Evolutionary conservation across 441 rosid species (phyloP), one percentile per base, ranked within the genome.

Genomic region (Populus tomentosa): DNA sequence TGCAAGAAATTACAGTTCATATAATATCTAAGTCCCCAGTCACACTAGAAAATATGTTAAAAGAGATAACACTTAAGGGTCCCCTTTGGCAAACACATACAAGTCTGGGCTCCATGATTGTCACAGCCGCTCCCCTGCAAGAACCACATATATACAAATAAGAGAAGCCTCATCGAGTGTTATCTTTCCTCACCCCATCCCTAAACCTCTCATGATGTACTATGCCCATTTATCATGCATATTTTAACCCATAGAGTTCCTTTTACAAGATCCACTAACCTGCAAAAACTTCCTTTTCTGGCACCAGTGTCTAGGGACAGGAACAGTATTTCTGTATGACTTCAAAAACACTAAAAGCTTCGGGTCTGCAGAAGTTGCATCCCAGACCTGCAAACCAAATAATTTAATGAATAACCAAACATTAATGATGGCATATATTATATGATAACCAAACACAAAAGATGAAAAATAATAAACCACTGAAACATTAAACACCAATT

Each of bases 271-370:
- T 73, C 79, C 46, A 88, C 95, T 84, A 86, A 96, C 99, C 99
- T 94, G 99, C 89, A 96, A 84, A 85, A 90, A 96, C 85, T 96
- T 96, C 82, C 99, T 88, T 82, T 96, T 96, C 90, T 96, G 99
- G 77, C 93, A 92, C 99, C 99, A 96, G 77, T 96, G 99, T 76
- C 99, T 92, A 33, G 99, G 99, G 59, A 96, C 99, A 35, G 98
- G 98, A 79, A 96, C 99, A 75, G 97, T 88, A 76, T 96, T 96
- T 84, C 97, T 86, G 79, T 94, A 96, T 9, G 99, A 90, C 85
- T 96, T 96, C 84, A 96, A 78, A 86, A 81, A 97, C 71, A 97
- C 99, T 80, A 97, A 88, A 88, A 97, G 78, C 88, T 94, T 97
- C 7, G 99, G 98, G 78, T 97, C 99, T 50, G 97, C 93, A 30